Evolutionary conservation across 2,329 filamentous ascomycete species (phyloP), one percentile per base, ranked within the genome.

Genomic region (Colletotrichum siamense): DNA sequence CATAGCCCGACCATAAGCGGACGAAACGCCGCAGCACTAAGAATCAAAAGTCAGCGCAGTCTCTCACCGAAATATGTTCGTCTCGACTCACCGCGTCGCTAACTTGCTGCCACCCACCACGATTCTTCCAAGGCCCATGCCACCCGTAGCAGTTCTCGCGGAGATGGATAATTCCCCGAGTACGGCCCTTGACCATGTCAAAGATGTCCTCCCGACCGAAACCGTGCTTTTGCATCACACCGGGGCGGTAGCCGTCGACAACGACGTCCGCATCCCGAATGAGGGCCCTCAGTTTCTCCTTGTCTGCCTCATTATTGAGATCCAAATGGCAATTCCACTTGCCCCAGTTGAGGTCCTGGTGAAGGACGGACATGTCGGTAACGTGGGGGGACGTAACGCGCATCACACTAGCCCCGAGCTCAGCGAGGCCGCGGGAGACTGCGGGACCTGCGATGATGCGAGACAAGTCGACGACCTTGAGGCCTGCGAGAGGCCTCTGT

Each of bases 91-190:
- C 82, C 5, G 87, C 86, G 79, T 91, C 88, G 34, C 84, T 86
- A 71, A 91, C 89, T 79, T 89, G 88, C 81, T 91, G 89, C 89
- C 89, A 91, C 2, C 89, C 89, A 49, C 83, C 86, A 6, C 89
- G 82, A 34, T 86, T 81, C 10, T 82, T 80, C 86, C 86, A 88
- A 0, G 87, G 86, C 0, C 89, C 89, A 66, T 89, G 79, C 84
- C 86, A 90, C 1, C 89, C 89, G 76, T 90, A 91, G 79, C 88
- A 90, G 77, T 91, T 90, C 81, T 90, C 89, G 5, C 86, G 81
- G 5, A 88, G 86, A 61, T 89, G 85, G 22, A 91, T 83, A 26
- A 90, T 82, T 82, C 74, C 74, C 15, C 70, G 74, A 13, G 73
- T 44, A 0, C 74, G 70, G 44, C 16, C n/a, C 34, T 69, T 61